These are phyloP conservation scores for Drosera spatulata DNA, from an alignment of 179 eudicot genomes.

Conservation along the genomic window DNA sequence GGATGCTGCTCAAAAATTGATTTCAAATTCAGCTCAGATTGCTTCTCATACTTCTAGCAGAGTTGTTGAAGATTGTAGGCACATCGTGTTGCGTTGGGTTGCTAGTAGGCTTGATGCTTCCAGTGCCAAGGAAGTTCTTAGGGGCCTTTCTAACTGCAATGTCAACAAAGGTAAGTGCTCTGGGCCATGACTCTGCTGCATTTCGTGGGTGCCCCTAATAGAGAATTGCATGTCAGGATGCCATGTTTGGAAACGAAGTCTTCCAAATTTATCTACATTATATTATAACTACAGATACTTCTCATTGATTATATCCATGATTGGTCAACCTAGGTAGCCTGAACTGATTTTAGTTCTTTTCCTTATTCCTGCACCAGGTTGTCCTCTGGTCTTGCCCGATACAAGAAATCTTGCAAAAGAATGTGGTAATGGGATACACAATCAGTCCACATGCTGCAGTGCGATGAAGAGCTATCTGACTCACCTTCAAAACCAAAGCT, in stretches of 20 bases:
- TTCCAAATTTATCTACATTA: too few species aligned
- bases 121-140: conserved; percentile 65
- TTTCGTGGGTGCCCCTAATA: not conserved
- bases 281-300: too few species aligned
- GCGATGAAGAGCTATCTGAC: conserved; percentile 57
- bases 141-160: conserved; percentile 87
- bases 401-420: conserved; percentile 35
- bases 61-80: conserved; percentile 50
- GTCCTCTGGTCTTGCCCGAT: conserved; percentile 76
- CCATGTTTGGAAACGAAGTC: too few species aligned
- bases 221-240: too few species aligned
- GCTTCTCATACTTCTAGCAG: conserved; percentile 41
- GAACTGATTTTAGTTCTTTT: too few species aligned
- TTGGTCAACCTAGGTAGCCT: too few species aligned
- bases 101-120: conserved; percentile 75
- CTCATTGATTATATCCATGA: too few species aligned
- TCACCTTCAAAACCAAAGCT: conserved; percentile 91
- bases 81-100: conserved; percentile 74
- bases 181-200: not conserved
- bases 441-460: conserved; percentile 52
- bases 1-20: conserved; percentile 72
- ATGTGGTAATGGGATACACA: conserved; percentile 41
- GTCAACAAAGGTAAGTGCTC: conserved; percentile 63
- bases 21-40: conserved; percentile 42
- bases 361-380: conserved; percentile 29